Conservation (phyloP, 75 land plant species). For the Sequoia sempervirens region DNA sequence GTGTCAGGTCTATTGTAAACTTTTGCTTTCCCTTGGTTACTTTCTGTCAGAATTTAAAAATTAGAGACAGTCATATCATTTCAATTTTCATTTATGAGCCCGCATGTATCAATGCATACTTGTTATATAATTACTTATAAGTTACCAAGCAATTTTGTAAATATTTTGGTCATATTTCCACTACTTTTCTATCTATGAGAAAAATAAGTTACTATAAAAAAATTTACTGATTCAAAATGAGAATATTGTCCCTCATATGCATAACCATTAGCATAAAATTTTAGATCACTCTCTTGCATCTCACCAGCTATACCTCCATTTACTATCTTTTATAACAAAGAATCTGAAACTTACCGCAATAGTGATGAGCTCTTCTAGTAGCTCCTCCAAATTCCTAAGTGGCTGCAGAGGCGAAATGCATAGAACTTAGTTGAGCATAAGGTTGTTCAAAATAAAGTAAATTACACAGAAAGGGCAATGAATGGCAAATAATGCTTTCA, state of each 20-base stretch:
- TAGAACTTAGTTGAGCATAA: background rate
- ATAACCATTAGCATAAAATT: background rate
- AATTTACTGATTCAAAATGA: background rate
- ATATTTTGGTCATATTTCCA: background rate
- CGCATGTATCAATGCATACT: background rate
- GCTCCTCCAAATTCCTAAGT: constrained; percentile 72
- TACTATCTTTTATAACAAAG: background rate
- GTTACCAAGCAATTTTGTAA: background rate
- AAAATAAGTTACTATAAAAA: background rate
- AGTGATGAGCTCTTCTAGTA: constrained; percentile 84
- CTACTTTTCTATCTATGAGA: background rate
- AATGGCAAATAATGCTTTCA: background rate
- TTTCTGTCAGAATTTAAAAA: constrained; percentile 33
- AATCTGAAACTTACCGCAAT: constrained; percentile 65
- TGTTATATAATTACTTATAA: background rate
- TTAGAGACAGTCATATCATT: background rate
- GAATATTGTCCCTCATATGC: background rate
- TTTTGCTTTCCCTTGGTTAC: constrained; percentile 81
- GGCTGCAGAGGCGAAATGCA: constrained; percentile 43
- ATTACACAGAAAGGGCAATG: background rate
- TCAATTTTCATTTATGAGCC: background rate
- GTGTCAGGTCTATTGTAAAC: constrained; percentile 76
- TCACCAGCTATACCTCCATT: background rate
- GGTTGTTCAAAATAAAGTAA: background rate
- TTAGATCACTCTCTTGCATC: constrained; percentile 1